Conservation (phyloP, 164 flowering plant species). For the Vitis rotundifolia region DNA sequence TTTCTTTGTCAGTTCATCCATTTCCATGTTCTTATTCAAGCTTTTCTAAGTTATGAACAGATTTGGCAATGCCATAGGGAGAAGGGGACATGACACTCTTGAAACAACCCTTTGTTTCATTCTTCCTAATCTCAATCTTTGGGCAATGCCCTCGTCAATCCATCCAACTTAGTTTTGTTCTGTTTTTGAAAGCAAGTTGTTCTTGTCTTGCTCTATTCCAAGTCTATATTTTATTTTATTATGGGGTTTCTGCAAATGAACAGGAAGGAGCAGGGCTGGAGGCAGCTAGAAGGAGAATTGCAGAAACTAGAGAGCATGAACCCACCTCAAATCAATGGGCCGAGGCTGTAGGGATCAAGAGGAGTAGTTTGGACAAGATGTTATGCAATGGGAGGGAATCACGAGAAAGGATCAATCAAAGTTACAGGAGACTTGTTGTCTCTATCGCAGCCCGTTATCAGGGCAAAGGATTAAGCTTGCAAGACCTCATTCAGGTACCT, state of each 20-base stretch:
- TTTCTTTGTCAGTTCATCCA: no score
- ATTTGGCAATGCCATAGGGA: no score
- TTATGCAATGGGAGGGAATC: slow-evolving; percentile 43
- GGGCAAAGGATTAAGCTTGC: slow-evolving; percentile 58
- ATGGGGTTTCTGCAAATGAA: not conserved
- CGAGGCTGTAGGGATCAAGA: slow-evolving; percentile 35
- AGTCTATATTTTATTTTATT: not conserved
- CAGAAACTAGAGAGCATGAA: slow-evolving; percentile 13
- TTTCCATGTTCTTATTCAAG: no score
- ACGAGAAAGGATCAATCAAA: slow-evolving; percentile 35
- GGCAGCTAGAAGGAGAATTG: slow-evolving; percentile 25
- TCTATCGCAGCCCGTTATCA: slow-evolving; percentile 55
- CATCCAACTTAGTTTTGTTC: no score
- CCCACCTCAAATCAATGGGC: slow-evolving; percentile 41
- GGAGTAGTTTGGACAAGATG: slow-evolving; percentile 31
- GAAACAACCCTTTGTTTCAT: no score
- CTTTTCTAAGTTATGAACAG: no score
- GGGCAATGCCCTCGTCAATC: no score
- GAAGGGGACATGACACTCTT: no score
- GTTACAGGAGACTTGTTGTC: slow-evolving; percentile 50
- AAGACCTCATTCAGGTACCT: slow-evolving; percentile 64
- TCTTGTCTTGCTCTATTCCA: no score
- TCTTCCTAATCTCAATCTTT: no score
- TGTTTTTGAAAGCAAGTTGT: no score
- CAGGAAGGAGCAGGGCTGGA: slow-evolving; percentile 60